Conservation (phyloP, 495 filamentous ascomycete genomes). For the Aspergillus carlsbadensis region DNA sequence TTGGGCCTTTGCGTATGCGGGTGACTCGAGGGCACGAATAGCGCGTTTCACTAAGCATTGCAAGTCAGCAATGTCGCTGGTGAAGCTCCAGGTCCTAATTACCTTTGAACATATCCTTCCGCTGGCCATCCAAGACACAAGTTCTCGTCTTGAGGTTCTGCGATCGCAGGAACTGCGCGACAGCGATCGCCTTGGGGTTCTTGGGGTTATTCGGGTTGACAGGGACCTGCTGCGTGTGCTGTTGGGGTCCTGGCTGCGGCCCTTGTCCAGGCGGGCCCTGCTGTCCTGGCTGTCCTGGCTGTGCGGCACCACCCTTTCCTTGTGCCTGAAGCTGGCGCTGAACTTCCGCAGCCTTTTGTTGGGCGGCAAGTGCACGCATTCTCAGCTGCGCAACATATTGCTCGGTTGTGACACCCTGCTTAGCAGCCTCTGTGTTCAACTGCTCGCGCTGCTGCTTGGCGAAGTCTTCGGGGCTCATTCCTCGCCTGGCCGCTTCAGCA, state of each 20-base stretch:
- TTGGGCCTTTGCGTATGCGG: constrained; percentile 77
- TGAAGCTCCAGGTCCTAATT: neutral
- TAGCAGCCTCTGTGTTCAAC: constrained; percentile 61
- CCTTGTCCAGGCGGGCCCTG: constrained; percentile 33
- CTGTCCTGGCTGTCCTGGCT: constrained; percentile 44
- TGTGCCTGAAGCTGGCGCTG: constrained; percentile 43
- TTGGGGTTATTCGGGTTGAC: constrained; percentile 69
- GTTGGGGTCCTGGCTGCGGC: constrained; percentile 36
- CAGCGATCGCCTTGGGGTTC: constrained; percentile 81
- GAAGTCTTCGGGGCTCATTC: constrained; percentile 74
- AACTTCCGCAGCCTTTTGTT: constrained; percentile 45
- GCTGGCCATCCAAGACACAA: constrained; percentile 90
- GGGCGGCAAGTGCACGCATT: constrained; percentile 57
- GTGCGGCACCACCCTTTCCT: constrained; percentile 26
- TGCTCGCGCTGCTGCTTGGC: constrained; percentile 57
- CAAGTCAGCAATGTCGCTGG: neutral
- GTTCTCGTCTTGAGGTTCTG: constrained; percentile 90
- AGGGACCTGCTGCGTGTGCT: constrained; percentile 47
- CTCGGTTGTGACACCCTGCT: constrained; percentile 59
- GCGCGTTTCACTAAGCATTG: constrained; percentile 84
- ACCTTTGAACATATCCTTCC: constrained; percentile 99
- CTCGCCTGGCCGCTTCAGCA: constrained; percentile 68
- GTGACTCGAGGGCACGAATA: constrained; percentile 86
- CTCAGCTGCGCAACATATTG: constrained; percentile 66
- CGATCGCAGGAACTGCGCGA: constrained; percentile 82